Conservation (phyloP, 352 stramenopile species). For the Pythium dissotocum region DNA sequence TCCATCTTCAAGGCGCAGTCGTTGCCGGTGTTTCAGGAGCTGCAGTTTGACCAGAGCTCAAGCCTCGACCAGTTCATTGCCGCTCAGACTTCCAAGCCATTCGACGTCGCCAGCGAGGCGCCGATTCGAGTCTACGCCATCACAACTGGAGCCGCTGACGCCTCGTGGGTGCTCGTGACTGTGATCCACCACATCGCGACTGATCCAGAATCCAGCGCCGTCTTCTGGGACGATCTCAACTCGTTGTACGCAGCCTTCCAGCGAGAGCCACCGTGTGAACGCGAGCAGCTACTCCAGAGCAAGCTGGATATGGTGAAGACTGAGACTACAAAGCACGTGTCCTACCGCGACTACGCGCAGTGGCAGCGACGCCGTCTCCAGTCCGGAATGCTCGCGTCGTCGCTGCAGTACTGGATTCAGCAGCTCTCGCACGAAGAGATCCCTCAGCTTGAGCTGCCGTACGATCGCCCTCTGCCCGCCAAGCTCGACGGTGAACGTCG, state of each 20-base stretch:
- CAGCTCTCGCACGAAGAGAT: slow-evolving; percentile 29
- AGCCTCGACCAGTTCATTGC: slow-evolving; percentile 31
- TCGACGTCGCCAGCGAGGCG: slow-evolving; percentile 37
- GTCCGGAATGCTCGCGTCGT: slow-evolving; percentile 34
- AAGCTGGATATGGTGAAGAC: neutral
- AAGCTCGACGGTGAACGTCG: slow-evolving; percentile 6
- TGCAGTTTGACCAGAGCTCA: neutral
- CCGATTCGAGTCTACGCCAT: slow-evolving; percentile 46
- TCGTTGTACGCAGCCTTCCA: slow-evolving; percentile 26
- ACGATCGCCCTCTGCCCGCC: slow-evolving; percentile 27
- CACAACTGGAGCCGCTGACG: neutral
- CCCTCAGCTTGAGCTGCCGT: slow-evolving; percentile 42
- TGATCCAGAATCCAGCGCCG: slow-evolving; percentile 40
- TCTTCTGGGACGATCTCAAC: slow-evolving; percentile 51
- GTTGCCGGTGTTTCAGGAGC: neutral
- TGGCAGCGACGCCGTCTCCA: slow-evolving; percentile 46
- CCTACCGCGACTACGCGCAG: slow-evolving; percentile 50
- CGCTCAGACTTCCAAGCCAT: slow-evolving; percentile 26
- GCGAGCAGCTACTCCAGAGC: slow-evolving; percentile 4
- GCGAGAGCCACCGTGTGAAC: neutral
- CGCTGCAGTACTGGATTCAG: slow-evolving; percentile 51
- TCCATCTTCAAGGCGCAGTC: slow-evolving; percentile 13
- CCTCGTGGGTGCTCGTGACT: slow-evolving; percentile 36
- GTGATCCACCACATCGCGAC: slow-evolving; percentile 66
- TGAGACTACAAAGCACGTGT: slow-evolving; percentile 13